A percentile compares a stretch with the other conserved stretches of the same genome.
Conservation (phyloP, 2,329 filamentous ascomycete species). For the Xylaria sp. region DNA sequence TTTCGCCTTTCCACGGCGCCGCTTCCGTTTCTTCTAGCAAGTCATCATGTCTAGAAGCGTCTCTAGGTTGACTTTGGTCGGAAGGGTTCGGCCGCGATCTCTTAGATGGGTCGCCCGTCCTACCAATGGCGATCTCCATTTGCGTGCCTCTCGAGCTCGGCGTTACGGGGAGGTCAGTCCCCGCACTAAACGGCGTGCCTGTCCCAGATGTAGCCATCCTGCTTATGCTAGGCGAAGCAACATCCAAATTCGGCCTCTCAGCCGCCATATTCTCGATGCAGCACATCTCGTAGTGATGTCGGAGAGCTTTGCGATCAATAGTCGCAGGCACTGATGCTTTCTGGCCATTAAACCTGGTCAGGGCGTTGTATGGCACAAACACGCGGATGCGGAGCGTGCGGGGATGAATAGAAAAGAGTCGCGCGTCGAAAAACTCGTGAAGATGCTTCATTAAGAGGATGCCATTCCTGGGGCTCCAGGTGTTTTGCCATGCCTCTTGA, state of each 20-base stretch:
- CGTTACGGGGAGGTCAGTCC: neutral
- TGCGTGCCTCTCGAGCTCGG: neutral
- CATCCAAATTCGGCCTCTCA: neutral
- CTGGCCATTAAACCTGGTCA: conserved; percentile 2
- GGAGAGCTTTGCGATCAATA: conserved; percentile 5
- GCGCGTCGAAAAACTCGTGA: neutral
- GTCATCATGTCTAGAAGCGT: neutral
- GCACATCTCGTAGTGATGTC: conserved; percentile 12
- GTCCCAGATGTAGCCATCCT: neutral
- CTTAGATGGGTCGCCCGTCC: conserved; percentile 5
- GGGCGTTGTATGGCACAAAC: conserved; percentile 7
- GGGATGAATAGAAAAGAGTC: conserved; percentile 17
- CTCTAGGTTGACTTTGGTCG: neutral
- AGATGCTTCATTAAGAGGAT: conserved; percentile 9
- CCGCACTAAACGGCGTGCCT: neutral
- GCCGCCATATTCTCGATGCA: conserved; percentile 17
- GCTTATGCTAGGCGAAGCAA: neutral
- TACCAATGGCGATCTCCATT: neutral
- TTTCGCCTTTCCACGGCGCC: neutral
- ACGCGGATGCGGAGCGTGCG: neutral
- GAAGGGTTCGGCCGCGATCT: neutral
- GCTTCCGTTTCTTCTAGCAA: neutral
- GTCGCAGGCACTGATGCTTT: conserved; percentile 1
- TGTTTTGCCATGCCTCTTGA: conserved; percentile 7
- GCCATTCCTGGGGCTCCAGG: conserved; percentile 5